phyloP scores from a whole-genome alignment of 495 filamentous ascomycete species.

The Alectoria sarmentosa region DNA sequence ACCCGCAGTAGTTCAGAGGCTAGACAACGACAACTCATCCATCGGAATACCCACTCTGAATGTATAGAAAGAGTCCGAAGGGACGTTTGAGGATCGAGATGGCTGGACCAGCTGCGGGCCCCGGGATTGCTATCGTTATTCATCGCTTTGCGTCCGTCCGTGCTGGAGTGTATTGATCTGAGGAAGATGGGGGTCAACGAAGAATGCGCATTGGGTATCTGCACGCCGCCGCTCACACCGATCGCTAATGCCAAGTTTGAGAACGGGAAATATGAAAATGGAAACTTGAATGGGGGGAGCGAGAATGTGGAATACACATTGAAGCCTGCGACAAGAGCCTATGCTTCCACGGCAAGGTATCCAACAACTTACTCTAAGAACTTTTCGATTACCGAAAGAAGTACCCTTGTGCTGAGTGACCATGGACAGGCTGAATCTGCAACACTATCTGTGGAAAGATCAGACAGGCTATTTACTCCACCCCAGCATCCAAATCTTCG shows the following conservation, averaged over 20 bases:
- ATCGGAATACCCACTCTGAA: neutral
- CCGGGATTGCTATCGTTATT: neutral
- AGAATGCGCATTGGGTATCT: neutral
- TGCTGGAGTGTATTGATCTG: neutral
- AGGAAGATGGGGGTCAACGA: neutral
- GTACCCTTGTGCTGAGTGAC: neutral
- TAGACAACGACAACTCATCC: neutral
- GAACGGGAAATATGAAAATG: neutral
- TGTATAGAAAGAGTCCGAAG: neutral
- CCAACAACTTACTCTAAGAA: no score
- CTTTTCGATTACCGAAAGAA: neutral
- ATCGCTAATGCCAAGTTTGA: neutral
- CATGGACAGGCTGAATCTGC: constrained; percentile 25
- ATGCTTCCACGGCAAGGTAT: constrained; percentile 16
- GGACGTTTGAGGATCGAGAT: neutral
- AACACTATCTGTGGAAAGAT: constrained; percentile 31
- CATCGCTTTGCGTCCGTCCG: neutral
- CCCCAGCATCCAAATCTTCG: constrained; percentile 25
- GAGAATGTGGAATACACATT: neutral
- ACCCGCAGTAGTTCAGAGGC: neutral
- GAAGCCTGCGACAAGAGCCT: constrained; percentile 11
- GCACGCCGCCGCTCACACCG: neutral
- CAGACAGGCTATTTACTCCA: constrained; percentile 29
- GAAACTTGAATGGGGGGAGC: neutral
- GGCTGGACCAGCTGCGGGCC: neutral